phyloP scores from a whole-genome alignment of 805 yeast genomes.

The Schizosaccharomyces japonicus region DNA sequence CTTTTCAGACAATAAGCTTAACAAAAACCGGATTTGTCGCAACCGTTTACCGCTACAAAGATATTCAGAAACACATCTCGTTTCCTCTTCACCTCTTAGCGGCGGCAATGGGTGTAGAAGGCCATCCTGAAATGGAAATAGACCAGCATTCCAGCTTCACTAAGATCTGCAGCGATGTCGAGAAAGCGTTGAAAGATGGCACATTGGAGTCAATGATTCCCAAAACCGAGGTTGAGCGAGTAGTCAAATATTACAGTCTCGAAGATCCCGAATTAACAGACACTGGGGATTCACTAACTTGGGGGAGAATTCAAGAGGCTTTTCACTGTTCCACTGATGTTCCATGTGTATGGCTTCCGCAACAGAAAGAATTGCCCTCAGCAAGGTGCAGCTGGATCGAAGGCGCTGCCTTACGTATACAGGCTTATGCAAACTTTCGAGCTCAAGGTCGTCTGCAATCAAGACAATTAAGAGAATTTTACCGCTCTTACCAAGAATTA shows the following conservation, averaged over 20 bases:
- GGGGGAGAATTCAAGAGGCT: not conserved
- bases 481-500: not conserved
- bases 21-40: not conserved
- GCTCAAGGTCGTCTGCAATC: not conserved
- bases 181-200: not conserved
- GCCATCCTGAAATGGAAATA: not conserved
- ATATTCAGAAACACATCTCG: not conserved
- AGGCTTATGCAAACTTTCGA: constrained; percentile 1
- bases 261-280: not conserved
- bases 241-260: not conserved
- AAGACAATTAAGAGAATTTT: not conserved
- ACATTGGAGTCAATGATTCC: not conserved
- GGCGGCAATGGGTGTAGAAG: not conserved
- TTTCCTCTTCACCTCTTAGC: not conserved
- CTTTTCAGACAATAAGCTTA: not conserved
- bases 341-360: not conserved
- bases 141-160: not conserved
- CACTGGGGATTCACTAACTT: not conserved
- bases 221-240: not conserved
- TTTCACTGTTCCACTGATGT: not conserved
- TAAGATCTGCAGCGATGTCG: not conserved
- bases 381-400: not conserved
- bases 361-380: not conserved
- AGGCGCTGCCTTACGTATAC: not conserved
- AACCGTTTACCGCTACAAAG: not conserved